Conservation (phyloP, 192 early-diverging fungal species). For the Linnemannia zychae region DNA sequence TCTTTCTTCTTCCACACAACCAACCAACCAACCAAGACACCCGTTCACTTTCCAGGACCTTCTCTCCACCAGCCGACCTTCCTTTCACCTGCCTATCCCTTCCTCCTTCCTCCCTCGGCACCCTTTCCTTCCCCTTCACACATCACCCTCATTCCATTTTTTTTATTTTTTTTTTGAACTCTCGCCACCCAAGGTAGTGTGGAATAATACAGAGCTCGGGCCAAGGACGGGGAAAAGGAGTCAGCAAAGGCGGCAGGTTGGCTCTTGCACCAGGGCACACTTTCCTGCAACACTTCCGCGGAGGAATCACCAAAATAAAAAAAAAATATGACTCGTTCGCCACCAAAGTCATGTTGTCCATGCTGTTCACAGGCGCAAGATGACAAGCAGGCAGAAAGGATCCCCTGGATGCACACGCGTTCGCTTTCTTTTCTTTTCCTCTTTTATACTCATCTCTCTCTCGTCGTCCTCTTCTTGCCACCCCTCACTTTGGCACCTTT, state of each 20-base stretch:
- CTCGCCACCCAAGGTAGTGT: neutral
- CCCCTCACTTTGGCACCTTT: conserved; percentile 1
- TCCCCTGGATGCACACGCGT: neutral
- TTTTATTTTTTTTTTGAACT: too few species aligned
- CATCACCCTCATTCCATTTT: neutral
- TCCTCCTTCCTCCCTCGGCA: neutral
- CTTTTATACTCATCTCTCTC: conserved; percentile 3
- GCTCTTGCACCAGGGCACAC: neutral
- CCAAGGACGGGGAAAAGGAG: neutral
- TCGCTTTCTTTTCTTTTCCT: neutral
- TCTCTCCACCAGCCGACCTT: neutral
- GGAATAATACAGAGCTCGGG: conserved; percentile 8
- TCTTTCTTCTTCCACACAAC: neutral
- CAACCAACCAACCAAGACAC: too few species aligned
- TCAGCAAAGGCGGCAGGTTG: neutral
- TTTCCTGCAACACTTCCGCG: neutral
- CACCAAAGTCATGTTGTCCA: neutral
- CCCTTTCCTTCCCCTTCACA: neutral
- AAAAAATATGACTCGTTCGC: neutral
- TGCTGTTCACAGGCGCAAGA: neutral
- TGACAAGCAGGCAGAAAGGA: neutral
- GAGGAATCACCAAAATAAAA: neutral
- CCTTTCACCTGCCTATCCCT: neutral
- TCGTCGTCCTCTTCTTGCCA: neutral
- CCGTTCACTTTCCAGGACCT: neutral